Evolutionary conservation across 73 alveolate species (phyloP).

Genomic region (Breviolum minutum): DNA sequence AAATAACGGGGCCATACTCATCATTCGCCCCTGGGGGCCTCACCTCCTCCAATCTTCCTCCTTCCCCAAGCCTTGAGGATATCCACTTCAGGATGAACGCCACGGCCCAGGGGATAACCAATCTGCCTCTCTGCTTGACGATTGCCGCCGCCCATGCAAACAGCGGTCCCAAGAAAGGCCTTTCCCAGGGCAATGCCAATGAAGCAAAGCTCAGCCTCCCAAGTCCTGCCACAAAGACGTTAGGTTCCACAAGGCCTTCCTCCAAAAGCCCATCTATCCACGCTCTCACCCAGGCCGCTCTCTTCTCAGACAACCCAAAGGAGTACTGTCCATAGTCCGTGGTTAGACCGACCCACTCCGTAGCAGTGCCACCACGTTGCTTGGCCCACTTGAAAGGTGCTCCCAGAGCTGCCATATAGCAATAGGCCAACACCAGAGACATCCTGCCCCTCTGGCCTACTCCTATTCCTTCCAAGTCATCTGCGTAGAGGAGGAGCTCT

Average conservation of each 20-base stretch:
- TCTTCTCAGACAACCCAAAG: not conserved
- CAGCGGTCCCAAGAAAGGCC: not conserved
- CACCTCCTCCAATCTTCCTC: not conserved
- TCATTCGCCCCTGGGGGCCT: not conserved
- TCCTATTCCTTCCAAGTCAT: not conserved
- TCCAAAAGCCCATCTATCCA: not conserved
- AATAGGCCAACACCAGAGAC: not conserved
- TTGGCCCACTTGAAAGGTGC: slow-evolving; percentile 21
- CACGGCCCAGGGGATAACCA: not conserved
- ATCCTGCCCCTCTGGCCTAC: not conserved
- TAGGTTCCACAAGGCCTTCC: no score
- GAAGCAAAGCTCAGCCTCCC: not conserved
- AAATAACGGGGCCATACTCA: not conserved
- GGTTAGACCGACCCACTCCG: not conserved
- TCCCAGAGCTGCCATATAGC: not conserved
- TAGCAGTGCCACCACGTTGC: not conserved
- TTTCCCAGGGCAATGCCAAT: not conserved
- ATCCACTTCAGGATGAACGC: not conserved
- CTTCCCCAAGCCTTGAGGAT: not conserved
- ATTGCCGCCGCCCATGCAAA: not conserved
- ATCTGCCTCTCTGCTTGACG: not conserved
- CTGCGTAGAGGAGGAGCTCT: not conserved
- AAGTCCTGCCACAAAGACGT: not conserved
- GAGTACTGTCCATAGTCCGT: not conserved
- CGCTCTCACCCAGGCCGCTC: not conserved